Evolutionary conservation across 2,329 filamentous ascomycete species (phyloP), one percentile per base, ranked within the genome.

Genomic region (Cladosporium sp.): DNA sequence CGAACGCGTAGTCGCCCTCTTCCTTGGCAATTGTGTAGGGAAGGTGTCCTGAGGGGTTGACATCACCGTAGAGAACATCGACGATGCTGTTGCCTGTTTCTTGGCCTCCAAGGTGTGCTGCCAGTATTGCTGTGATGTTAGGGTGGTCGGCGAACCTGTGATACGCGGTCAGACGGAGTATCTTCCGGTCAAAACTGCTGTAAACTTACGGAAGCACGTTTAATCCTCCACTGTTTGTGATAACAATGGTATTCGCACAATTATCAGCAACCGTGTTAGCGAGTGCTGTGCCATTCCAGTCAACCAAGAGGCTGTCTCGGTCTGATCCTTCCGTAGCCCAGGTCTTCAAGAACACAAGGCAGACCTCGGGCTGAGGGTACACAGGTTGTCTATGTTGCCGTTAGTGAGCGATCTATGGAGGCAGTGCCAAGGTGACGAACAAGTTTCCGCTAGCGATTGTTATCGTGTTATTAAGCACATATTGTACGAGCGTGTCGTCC

Each of bases 321-420:
- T 84, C 82, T n/a, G 69, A 73, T 54, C 77, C 80, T 72, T 84
- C 82, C 2, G 76, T 74, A 0, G 82, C 81, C 74, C 77, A 83
- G 15, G 74, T 84, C 84, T 88, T 88, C 66, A 88, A 78, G 75
- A 88, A 86, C 34, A 88, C 85, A n/a, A 88, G 78, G 74, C 70
- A 81, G 11, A 59, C 55, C 32, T 65, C 63, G 7, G 63, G 63
- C 4, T 41, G 12, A 2, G 63, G 63, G 21, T 65, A 65, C 14
- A 54, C 30, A 6, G 63, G 63, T 41, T 61, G 41, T 18, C 59
- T 61, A n/a, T 21, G 14, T 36, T 11, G 4, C 15, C 6, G 41
- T 61, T 47, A 61, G 59, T 7, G 21, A n/a, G 24, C 2, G 21
- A 59, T 3, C 14, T 28, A 7, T 15, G 14, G 36, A 44, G 41